Evolutionary conservation across 2,329 filamentous ascomycete genomes (phyloP), one percentile per base, ranked within the genome.

Genomic region (Apiospora pterosperma): DNA sequence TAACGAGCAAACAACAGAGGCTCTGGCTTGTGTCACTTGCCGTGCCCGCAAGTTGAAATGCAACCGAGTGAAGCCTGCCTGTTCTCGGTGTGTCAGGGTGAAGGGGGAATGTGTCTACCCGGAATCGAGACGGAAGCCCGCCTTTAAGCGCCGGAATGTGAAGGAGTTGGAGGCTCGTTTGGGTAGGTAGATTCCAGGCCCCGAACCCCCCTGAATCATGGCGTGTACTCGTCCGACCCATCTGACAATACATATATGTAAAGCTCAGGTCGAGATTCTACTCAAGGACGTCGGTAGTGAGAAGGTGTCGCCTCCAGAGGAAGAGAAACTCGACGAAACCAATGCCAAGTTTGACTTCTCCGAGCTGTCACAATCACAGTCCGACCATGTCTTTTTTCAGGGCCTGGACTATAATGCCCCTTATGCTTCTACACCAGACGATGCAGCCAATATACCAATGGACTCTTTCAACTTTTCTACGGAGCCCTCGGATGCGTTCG

Each of bases 101-200:
- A 85, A 88, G 62, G 88, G 90, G 75, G 89, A 92, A 62, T 97
- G 95, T 78, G 85, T 91, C 64, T 97, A 97, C 76, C 94, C 96
- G 67, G 92, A 96, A 78, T 91, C 93, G 64, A 85, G 93, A 73
- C 90, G 92, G 79, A 97, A 97, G 80, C 92, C 92, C 63, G 91
- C 92, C 5, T 90, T 92, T 23, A 97, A 96, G 81, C 85, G 93
- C 72, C 89, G 92, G 69, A 97, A 97, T 77, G 94, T 97, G 67
- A 96, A 92, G 80, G 90, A 96, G 74, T 81, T 97, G 64, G 95
- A 97, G 77, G 92, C 92, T 68, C 87, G 95, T 73, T 81, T 97
- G 74, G 91, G 92, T 96, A 87, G 69, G 81, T 63, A 36, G 38
- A 52, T 14, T 61, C 59, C 64, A 38, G 28, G 42, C 34, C 41